A percentile compares a stretch with the other conserved stretches of the same genome.
These are phyloP conservation scores for Sarocladiaceae sp. DNA, from an alignment of 2,329 filamentous ascomycete genomes.

Conservation along the genomic window DNA sequence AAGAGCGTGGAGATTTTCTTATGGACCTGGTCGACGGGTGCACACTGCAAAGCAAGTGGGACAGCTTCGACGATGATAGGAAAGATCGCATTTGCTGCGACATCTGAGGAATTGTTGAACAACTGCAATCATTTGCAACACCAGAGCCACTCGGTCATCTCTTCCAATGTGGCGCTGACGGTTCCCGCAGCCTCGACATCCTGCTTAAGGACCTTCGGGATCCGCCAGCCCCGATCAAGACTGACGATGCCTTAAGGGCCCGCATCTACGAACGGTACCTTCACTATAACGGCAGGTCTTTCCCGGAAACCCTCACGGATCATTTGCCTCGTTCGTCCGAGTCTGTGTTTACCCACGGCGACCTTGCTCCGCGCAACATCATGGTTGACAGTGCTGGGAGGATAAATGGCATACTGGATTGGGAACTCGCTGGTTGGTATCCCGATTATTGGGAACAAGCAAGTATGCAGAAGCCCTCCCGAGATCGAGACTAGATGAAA, in stretches of 20 bases:
- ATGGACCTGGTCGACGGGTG: not conserved
- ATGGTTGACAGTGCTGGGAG: constrained; percentile 13
- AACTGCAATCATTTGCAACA: not conserved
- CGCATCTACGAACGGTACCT: not conserved
- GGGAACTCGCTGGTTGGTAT: constrained; percentile 14
- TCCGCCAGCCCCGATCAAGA: not conserved
- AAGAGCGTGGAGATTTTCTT: not conserved
- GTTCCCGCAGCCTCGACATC: not conserved
- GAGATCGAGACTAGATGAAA: not conserved
- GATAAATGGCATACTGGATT: constrained; percentile 15
- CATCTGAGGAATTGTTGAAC: not conserved
- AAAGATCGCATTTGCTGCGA: not conserved
- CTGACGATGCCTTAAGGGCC: not conserved
- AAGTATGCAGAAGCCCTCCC: not conserved
- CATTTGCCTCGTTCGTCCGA: not conserved
- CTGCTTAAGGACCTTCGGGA: not conserved
- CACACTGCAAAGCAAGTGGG: not conserved
- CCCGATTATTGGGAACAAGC: constrained; percentile 1
- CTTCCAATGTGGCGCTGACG: not conserved
- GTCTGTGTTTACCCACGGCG: constrained; percentile 16
- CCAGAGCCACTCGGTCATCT: not conserved
- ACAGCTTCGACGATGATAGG: not conserved
- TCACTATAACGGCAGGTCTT: not conserved
- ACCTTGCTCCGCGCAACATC: constrained; percentile 15
- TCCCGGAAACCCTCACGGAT: not conserved